These are phyloP conservation scores for Fusarium poae DNA, from an alignment of 2,329 filamentous ascomycete species.

Conservation along the genomic window DNA sequence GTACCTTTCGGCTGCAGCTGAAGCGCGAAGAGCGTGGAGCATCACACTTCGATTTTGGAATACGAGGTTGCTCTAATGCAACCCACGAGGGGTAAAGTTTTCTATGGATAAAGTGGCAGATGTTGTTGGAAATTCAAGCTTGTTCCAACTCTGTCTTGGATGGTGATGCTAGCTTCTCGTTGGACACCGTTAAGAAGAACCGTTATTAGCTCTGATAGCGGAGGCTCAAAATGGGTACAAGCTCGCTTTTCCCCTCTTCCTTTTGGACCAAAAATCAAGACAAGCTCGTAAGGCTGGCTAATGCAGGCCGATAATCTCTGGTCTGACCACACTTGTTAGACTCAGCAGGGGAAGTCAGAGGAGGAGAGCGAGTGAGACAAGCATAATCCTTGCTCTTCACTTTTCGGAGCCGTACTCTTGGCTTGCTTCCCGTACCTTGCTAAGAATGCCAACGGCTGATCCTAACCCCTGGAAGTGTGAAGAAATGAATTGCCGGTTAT, in stretches of 20 bases:
- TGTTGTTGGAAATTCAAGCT: neutral
- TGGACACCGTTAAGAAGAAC: constrained; percentile 21
- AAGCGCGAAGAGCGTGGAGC: constrained; percentile 12
- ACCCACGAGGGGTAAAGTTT: neutral
- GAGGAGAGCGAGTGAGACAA: constrained; percentile 21
- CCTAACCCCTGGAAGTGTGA: neutral
- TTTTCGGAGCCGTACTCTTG: constrained; percentile 6
- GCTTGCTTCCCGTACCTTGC: constrained; percentile 1
- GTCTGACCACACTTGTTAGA: neutral
- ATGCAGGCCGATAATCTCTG: constrained; percentile 28
- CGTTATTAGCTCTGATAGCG: neutral
- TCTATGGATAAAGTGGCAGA: neutral
- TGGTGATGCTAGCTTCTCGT: constrained; percentile 13
- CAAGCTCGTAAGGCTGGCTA: constrained; percentile 36
- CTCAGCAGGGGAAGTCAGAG: constrained; percentile 16
- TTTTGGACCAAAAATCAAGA: neutral
- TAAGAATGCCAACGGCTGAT: neutral
- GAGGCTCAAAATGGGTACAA: constrained; percentile 29
- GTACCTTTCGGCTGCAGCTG: constrained; percentile 22
- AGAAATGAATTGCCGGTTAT: neutral
- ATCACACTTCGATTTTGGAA: constrained; percentile 35
- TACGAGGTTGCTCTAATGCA: constrained; percentile 38
- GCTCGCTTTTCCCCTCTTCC: neutral
- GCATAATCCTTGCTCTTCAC: constrained; percentile 7
- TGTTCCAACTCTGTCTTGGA: constrained; percentile 1